These are phyloP conservation scores for Stentor coeruleus DNA, from an alignment of 73 alveolate genomes.

Conservation along the genomic window DNA sequence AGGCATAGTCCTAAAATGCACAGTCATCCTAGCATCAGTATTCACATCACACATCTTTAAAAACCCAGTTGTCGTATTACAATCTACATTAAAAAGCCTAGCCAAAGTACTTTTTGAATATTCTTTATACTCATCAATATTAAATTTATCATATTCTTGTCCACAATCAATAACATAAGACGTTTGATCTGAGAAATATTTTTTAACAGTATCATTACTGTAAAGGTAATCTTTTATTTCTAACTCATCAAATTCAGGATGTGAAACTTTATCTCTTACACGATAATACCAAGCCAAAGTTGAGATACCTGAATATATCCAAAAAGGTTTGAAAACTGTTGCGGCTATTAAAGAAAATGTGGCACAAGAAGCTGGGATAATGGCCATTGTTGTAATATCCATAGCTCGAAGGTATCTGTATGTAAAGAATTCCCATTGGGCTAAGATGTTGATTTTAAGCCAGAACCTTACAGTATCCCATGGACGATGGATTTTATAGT, in stretches of 20 bases:
- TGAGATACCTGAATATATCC: background rate
- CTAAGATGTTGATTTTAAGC: constrained; percentile 27
- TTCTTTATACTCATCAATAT: constrained; percentile 48
- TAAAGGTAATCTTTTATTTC: constrained; percentile 27
- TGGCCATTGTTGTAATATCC: constrained; percentile 24
- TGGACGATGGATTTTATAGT: constrained; percentile 28
- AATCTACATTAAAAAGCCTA: constrained; percentile 64
- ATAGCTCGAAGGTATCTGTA: constrained; percentile 29
- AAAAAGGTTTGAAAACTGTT: constrained; percentile 18
- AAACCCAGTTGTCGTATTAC: constrained; percentile 68
- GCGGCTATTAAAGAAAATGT: constrained; percentile 19
- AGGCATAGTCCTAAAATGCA: constrained; percentile 70
- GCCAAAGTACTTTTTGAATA: constrained; percentile 44
- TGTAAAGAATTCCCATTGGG: constrained; percentile 26
- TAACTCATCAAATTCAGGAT: constrained; percentile 27
- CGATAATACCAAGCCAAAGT: background rate
- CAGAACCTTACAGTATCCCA: constrained; percentile 29
- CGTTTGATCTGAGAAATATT: constrained; percentile 16
- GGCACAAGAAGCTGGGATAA: constrained; percentile 11
- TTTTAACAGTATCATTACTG: constrained; percentile 22
- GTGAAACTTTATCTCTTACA: constrained; percentile 14
- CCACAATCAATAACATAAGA: constrained; percentile 26
- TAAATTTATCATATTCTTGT: constrained; percentile 26
- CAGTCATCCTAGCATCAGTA: constrained; percentile 62
- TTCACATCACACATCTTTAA: constrained; percentile 65